A percentile compares a stretch with the other conserved stretches of the same genome.
These are phyloP conservation scores for Cercophora newfieldiana DNA, from an alignment of 495 filamentous ascomycete genomes.

Conservation along the genomic window DNA sequence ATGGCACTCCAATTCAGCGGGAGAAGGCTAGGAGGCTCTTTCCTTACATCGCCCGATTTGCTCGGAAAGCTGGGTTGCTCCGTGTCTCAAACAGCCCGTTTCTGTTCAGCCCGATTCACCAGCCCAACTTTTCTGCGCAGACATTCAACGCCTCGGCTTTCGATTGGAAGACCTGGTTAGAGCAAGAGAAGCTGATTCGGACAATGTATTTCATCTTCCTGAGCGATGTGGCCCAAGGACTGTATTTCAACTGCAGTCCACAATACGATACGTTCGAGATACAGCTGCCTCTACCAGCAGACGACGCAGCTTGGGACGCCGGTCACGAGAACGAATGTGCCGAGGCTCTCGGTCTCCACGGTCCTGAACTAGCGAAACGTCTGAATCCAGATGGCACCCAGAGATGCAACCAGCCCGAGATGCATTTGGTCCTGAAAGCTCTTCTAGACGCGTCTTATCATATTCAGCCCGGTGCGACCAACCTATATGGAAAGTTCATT, in stretches of 20 bases:
- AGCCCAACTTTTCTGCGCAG: conserved; percentile 40
- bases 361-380: conserved; percentile 41
- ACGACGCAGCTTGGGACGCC: conserved; percentile 69
- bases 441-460: conserved; percentile 53
- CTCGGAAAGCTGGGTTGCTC: conserved; percentile 52
- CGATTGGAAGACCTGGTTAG: conserved; percentile 63
- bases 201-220: conserved; percentile 62
- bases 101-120: conserved; percentile 47
- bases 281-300: conserved; percentile 59
- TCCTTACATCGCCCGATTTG: conserved; percentile 51
- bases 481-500: conserved; percentile 67
- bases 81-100: conserved; percentile 39
- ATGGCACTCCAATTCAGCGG: conserved; percentile 60
- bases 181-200: conserved; percentile 65
- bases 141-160: conserved; percentile 43
- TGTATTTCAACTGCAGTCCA: conserved; percentile 63
- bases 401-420: conserved; percentile 57
- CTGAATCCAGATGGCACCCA: conserved; percentile 59
- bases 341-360: conserved; percentile 58
- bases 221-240: conserved; percentile 56
- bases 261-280: conserved; percentile 59
- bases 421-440: conserved; percentile 54
- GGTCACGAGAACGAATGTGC: conserved; percentile 54
- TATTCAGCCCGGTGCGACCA: conserved; percentile 59
- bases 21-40: conserved; percentile 55